phyloP scores from a whole-genome alignment of 2,329 filamentous ascomycete genomes.

The Scedosporium apiospermum region DNA sequence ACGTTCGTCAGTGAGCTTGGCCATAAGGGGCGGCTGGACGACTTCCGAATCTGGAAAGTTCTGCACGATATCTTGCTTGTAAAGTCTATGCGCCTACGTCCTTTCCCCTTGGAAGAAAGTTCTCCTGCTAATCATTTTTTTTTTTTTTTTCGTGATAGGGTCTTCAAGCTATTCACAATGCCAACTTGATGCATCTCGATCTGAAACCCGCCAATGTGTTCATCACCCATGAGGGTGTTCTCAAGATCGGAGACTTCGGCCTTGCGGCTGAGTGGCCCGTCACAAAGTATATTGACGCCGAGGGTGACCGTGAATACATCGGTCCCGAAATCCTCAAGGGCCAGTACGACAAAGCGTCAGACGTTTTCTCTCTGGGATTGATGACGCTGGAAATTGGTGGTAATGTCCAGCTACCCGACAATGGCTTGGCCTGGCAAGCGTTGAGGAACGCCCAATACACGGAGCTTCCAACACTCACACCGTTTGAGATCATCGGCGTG shows the following conservation, averaged over 20 bases:
- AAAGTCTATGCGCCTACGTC: conserved; percentile 29
- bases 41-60: conserved; percentile 98
- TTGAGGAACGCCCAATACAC: conserved; percentile 83
- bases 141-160: conserved; percentile 43
- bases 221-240: conserved; percentile 68
- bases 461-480: conserved; percentile 80
- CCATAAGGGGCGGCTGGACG: conserved; percentile 77
- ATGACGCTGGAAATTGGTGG: conserved; percentile 92
- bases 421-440: conserved; percentile 83
- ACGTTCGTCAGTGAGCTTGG: conserved; percentile 77
- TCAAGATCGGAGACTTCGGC: conserved; percentile 83
- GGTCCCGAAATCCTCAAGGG: conserved; percentile 85
- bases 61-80: conserved; percentile 77
- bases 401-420: conserved; percentile 89
- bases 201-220: conserved; percentile 80
- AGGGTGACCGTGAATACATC: conserved; percentile 95
- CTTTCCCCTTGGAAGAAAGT: conserved; percentile 6
- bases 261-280: conserved; percentile 74
- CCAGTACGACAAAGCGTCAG: conserved; percentile 79
- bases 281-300: conserved; percentile 67
- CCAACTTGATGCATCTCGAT: conserved; percentile 77
- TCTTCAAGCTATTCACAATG: conserved; percentile 79
- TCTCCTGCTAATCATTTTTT: conserved; percentile 1
- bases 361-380: conserved; percentile 88
- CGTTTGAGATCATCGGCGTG: conserved; percentile 61